Conservation (phyloP, 352 stramenopile genomes). For the Aphanomyces invadans region DNA sequence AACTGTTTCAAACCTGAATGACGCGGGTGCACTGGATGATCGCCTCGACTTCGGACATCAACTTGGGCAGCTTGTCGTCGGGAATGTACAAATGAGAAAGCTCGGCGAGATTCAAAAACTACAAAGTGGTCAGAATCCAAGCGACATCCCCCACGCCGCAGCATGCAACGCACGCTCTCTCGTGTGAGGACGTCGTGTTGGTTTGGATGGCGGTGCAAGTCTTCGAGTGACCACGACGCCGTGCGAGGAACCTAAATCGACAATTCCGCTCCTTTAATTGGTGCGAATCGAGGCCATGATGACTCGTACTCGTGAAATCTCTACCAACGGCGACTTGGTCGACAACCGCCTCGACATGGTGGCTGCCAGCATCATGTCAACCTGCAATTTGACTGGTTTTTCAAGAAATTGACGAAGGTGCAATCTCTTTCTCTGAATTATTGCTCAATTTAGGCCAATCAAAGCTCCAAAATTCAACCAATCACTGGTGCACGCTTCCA, state of each 20-base stretch:
- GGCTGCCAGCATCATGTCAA: not conserved
- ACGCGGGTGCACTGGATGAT: slow-evolving; percentile 86
- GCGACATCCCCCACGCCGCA: no score
- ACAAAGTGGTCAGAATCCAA: not conserved
- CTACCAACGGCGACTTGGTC: not conserved
- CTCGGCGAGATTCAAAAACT: slow-evolving; percentile 72
- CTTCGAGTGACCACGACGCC: slow-evolving; percentile 71
- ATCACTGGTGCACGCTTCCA: not conserved
- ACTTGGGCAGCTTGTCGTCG: slow-evolving; percentile 49
- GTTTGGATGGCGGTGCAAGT: slow-evolving; percentile 59
- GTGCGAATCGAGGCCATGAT: not conserved
- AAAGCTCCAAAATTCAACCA: not conserved
- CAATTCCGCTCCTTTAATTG: not conserved
- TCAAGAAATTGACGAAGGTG: slow-evolving; percentile 3
- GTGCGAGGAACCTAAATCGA: slow-evolving; percentile 45
- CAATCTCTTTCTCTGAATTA: slow-evolving; percentile 9
- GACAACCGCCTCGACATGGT: not conserved
- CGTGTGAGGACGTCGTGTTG: slow-evolving; percentile 50
- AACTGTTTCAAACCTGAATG: slow-evolving; percentile 43
- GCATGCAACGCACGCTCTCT: slow-evolving; percentile 35
- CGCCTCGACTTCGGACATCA: slow-evolving; percentile 76
- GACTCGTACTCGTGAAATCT: slow-evolving; percentile 9
- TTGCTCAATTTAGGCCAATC: slow-evolving; percentile 24
- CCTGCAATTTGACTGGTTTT: slow-evolving; percentile 14
- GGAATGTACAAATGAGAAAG: slow-evolving; percentile 76